phyloP scores from a whole-genome alignment of 805 yeast species.

The Blastobotrys attinorum region DNA sequence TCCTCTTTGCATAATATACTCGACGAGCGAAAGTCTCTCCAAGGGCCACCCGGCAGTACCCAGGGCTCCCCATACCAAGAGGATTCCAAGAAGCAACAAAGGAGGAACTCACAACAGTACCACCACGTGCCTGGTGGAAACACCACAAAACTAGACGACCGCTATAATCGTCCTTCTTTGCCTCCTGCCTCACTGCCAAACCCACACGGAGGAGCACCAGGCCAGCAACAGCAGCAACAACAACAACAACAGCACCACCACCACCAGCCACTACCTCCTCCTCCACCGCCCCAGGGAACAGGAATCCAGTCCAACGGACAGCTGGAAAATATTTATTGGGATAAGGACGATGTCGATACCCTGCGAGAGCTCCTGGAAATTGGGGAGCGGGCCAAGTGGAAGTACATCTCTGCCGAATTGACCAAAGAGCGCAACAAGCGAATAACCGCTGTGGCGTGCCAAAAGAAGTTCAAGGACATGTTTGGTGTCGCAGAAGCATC shows the following conservation, averaged over 20 bases:
- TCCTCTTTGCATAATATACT: not conserved
- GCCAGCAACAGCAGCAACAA: not conserved
- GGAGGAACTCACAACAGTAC: not conserved
- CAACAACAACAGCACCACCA: conserved; percentile 1
- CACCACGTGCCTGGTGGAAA: not conserved
- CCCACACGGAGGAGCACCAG: no score
- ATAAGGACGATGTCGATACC: conserved; percentile 38
- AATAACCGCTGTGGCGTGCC: conserved; percentile 46
- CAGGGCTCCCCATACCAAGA: not conserved
- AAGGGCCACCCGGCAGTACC: no score
- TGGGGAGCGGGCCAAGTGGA: conserved; percentile 56
- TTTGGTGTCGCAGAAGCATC: conserved; percentile 48
- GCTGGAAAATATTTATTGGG: conserved; percentile 25
- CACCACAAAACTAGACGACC: no score
- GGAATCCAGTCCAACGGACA: conserved; percentile 3
- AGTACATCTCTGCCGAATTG: conserved; percentile 40
- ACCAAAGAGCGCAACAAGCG: conserved; percentile 30
- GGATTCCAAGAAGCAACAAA: not conserved
- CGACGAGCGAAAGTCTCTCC: not conserved
- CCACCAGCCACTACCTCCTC: conserved; percentile 9
- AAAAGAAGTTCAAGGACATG: conserved; percentile 45
- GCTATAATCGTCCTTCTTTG: not conserved
- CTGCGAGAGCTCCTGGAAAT: conserved; percentile 40
- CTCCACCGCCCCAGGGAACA: not conserved
- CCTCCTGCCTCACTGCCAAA: not conserved